phyloP scores from a whole-genome alignment of 2,329 filamentous ascomycete genomes.

The Fusarium sp. region DNA sequence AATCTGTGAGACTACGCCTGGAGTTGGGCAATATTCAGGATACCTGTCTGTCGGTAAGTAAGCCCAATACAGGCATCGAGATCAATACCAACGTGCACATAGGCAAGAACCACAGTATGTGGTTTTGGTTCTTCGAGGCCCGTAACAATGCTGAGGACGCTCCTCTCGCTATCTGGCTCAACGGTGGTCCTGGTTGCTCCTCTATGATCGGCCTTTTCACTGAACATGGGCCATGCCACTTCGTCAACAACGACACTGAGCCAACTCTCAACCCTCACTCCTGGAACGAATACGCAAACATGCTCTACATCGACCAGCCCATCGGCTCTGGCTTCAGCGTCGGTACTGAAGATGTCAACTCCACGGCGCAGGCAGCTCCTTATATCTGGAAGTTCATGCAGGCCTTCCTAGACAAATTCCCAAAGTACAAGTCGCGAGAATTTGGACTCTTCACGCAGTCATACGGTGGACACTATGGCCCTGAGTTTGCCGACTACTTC shows the following conservation, averaged over 20 bases:
- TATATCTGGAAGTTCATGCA: slow-evolving; percentile 69
- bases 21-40: slow-evolving; percentile 74
- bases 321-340: slow-evolving; percentile 51
- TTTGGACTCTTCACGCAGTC: slow-evolving; percentile 67
- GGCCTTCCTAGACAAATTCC: slow-evolving; percentile 73
- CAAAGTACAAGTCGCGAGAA: slow-evolving; percentile 70
- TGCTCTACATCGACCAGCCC: slow-evolving; percentile 78
- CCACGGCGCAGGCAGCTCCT: slow-evolving; percentile 50
- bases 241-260: slow-evolving; percentile 57
- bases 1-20: slow-evolving; percentile 68
- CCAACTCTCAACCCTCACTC: slow-evolving; percentile 68
- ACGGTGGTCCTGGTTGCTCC: slow-evolving; percentile 53
- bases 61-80: slow-evolving; percentile 9
- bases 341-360: slow-evolving; percentile 48
- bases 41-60: slow-evolving; percentile 69
- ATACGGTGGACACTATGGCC: slow-evolving; percentile 71
- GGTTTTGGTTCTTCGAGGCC: slow-evolving; percentile 65
- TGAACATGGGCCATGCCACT: slow-evolving; percentile 84
- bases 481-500: slow-evolving; percentile 68
- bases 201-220: slow-evolving; percentile 63
- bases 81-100: slow-evolving; percentile 41
- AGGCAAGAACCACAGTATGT: slow-evolving; percentile 49
- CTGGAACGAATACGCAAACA: slow-evolving; percentile 74
- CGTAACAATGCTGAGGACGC: slow-evolving; percentile 56
- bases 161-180: slow-evolving; percentile 69